Conservation (phyloP, 768 basidiomycete genomes). For the Chalciporus pseudorubinellus region DNA sequence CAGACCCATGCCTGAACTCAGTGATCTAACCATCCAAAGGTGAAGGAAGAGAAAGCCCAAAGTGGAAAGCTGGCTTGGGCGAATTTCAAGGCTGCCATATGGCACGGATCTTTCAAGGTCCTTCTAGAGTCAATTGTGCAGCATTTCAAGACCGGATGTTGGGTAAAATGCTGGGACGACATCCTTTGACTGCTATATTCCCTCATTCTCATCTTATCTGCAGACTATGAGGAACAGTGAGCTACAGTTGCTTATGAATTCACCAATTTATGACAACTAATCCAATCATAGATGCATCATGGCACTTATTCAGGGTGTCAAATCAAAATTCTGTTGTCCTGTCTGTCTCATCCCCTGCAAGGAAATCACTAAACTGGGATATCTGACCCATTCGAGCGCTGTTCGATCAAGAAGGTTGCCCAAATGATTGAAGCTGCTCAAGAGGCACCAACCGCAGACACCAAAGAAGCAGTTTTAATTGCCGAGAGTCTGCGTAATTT, state of each 20-base stretch:
- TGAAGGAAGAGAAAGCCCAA: conserved; percentile 5
- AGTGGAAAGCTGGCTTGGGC: background rate
- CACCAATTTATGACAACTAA: background rate
- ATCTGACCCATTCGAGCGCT: conserved; percentile 6
- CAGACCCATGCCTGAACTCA: background rate
- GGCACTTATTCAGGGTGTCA: conserved; percentile 32
- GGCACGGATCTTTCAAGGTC: conserved; percentile 10
- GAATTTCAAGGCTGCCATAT: conserved; percentile 12
- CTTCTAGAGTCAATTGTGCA: background rate
- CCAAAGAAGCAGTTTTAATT: conserved; percentile 19
- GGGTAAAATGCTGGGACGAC: conserved; percentile 30
- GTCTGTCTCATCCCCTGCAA: conserved; percentile 35
- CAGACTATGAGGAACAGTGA: conserved; percentile 47
- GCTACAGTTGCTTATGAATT: conserved; percentile 7
- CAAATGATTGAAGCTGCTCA: conserved; percentile 11
- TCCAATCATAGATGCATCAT: conserved; percentile 30
- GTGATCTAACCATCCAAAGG: background rate
- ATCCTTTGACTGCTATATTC: conserved; percentile 32
- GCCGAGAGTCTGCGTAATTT: conserved; percentile 9
- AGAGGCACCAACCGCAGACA: conserved; percentile 5
- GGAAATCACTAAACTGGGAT: conserved; percentile 15
- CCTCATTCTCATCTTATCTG: conserved; percentile 30
- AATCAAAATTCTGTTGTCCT: conserved; percentile 33
- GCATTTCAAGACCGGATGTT: conserved; percentile 5
- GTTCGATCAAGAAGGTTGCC: conserved; percentile 19